These are phyloP conservation scores for Candida gigantensis DNA, from an alignment of 1,139 yeast genomes.

Conservation along the genomic window DNA sequence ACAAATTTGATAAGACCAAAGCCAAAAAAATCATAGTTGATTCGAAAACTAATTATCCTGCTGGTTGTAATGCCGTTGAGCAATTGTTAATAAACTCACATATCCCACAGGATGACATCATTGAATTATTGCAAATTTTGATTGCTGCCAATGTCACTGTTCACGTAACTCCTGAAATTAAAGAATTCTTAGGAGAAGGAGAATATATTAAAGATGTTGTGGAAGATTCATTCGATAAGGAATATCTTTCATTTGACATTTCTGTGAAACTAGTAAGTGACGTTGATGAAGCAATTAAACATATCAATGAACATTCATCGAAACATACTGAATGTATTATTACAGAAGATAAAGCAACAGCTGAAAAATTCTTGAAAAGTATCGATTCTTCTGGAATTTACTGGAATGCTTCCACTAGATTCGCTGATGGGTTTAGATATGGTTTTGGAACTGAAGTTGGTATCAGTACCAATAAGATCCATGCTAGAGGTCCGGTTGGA, in stretches of 20 bases:
- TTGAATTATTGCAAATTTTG: conserved; percentile 49
- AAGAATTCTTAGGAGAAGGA: conserved; percentile 18
- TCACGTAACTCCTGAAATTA: conserved; percentile 62
- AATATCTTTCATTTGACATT: conserved; percentile 78
- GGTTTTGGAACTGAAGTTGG: conserved; percentile 99
- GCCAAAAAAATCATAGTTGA: conserved; percentile 78
- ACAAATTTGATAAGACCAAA: conserved; percentile 71
- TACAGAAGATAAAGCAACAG: conserved; percentile 68
- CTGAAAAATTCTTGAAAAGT: conserved; percentile 77
- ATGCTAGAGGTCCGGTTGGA: conserved; percentile 98
- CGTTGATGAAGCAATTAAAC: conserved; percentile 71
- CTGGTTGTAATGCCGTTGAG: conserved; percentile 97
- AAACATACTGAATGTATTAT: conserved; percentile 94
- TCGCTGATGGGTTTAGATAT: conserved; percentile 97
- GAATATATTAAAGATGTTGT: conserved; percentile 39
- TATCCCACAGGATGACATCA: conserved; percentile 41
- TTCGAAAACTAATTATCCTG: conserved; percentile 94
- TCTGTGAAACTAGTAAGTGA: conserved; percentile 66
- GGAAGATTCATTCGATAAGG: conserved; percentile 71
- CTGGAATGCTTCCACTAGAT: conserved; percentile 96
- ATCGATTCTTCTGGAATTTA: conserved; percentile 97
- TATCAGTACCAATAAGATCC: conserved; percentile 92
- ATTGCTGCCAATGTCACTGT: conserved; percentile 68
- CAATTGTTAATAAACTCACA: conserved; percentile 69
- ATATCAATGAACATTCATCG: conserved; percentile 88